Evolutionary conservation across 1,284 basidiomycete genomes (phyloP).

Genomic region (Puccinia horiana): DNA sequence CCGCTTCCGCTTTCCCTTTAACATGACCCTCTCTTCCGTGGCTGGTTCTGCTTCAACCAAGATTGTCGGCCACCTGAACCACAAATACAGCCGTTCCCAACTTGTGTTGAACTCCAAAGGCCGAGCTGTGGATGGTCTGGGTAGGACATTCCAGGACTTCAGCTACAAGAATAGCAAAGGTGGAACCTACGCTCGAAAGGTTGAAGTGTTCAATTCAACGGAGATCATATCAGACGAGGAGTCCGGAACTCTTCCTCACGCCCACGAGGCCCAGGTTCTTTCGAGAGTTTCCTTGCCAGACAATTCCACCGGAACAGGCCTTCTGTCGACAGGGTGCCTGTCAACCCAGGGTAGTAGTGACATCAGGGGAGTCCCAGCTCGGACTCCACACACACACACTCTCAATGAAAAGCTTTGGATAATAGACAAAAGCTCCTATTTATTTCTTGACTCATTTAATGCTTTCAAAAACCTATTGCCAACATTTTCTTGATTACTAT

Average conservation of each 20-base stretch:
- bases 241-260: neutral
- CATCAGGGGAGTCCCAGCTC: no score
- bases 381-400: no score
- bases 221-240: neutral
- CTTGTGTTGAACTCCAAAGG: neutral
- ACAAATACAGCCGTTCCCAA: slow-evolving; percentile 16
- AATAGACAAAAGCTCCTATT: no score
- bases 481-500: no score
- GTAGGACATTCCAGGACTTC: slow-evolving; percentile 26
- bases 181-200: neutral
- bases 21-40: neutral
- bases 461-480: no score
- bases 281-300: neutral
- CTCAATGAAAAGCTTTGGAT: no score
- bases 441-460: no score
- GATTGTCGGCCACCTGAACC: neutral
- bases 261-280: neutral
- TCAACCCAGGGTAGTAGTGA: neutral
- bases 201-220: neutral
- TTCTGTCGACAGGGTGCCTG: neutral
- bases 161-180: neutral
- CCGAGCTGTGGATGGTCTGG: slow-evolving; percentile 15
- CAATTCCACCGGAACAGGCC: neutral
- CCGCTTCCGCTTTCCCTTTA: slow-evolving; percentile 27
- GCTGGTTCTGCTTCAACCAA: neutral